Evolutionary conservation across 1,284 basidiomycete genomes (phyloP), one percentile per base, ranked within the genome.

Genomic region (Athelia psychrophila): DNA sequence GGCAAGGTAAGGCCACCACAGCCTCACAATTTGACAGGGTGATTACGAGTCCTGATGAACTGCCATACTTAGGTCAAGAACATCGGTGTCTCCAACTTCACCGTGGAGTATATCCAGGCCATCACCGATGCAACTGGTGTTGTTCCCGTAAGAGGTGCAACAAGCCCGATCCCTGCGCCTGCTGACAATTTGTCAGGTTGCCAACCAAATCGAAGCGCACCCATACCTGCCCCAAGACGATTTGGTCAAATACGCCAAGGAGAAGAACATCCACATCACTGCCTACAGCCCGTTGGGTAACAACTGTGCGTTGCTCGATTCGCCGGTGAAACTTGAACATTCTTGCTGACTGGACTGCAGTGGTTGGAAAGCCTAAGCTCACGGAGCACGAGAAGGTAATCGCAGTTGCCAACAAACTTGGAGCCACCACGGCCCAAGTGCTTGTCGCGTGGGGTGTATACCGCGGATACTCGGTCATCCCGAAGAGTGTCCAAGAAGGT

Each of bases 251-350:
- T 89, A 79, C 72, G 85, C 83, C 74, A 82, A 86, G 60, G 70
- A 81, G 54, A 83, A 92, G 65, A 78, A 78, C 57, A 94, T 95
- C 61, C 79, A 88, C 57, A 71, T 94, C 57, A 92, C 91, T 12
- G 91, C 92, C 0, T 95, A 93, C 74, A 88, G 84, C 54, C 91
- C 92, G 10, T 78, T 95, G 1, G 93, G 93, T 16, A 90, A 92
- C 71, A 88, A 86, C 67, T 63, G 83, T 83, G 65, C 63, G 75
- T 65, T 38, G 15, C 40, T 8, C 24, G 18, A 18, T 9, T 0
- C 22, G n/a, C 36, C 25, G 18, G 16, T 44, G n/a, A 35, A 23
- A 48, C 48, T n/a, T n/a, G 23, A 52, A 27, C 27, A 25, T 13
- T 13, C 32, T 19, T 49, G 49, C 48, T 47, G 44, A 56, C 49